Evolutionary conservation across 177 flowering plant genomes (phyloP).

Genomic region (Vitis hybrid): DNA sequence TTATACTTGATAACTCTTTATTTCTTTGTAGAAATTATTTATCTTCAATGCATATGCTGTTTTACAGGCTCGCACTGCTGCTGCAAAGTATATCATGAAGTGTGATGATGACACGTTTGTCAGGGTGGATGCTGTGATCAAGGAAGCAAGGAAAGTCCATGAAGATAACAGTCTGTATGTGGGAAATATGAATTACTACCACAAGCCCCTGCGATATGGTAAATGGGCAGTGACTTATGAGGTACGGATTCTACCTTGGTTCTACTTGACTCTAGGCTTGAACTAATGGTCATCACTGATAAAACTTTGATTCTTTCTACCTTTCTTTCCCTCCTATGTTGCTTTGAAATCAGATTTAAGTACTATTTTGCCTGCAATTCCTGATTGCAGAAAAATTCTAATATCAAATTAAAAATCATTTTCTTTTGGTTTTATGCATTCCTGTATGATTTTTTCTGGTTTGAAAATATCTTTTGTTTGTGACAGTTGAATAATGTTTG

Average conservation of each 20-base stretch:
- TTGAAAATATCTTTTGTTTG: no score
- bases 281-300: no score
- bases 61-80: slow-evolving; percentile 49
- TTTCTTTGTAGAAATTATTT: not conserved
- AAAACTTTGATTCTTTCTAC: no score
- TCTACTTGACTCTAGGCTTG: not conserved
- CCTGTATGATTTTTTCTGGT: no score
- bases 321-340: no score
- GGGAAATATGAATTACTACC: slow-evolving; percentile 82
- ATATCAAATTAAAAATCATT: no score
- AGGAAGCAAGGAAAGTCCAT: slow-evolving; percentile 50
- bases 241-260: slow-evolving; percentile 33
- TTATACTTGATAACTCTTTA: not conserved
- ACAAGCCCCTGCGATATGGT: slow-evolving; percentile 78
- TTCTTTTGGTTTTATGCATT: no score
- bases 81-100: slow-evolving; percentile 81
- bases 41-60: slow-evolving; percentile 6
- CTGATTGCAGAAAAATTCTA: no score
- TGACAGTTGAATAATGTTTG: no score
- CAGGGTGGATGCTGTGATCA: slow-evolving; percentile 59
- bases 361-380: no score
- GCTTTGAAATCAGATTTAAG: no score
- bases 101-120: slow-evolving; percentile 94
- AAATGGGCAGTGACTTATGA: slow-evolving; percentile 95
- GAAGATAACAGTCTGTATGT: slow-evolving; percentile 53